Percentiles rank a stretch among this genome's conserved stretches.
Evolutionary conservation across 1,284 basidiomycete species (phyloP).

Genomic region (Phellopilus nigrolimitatus): DNA sequence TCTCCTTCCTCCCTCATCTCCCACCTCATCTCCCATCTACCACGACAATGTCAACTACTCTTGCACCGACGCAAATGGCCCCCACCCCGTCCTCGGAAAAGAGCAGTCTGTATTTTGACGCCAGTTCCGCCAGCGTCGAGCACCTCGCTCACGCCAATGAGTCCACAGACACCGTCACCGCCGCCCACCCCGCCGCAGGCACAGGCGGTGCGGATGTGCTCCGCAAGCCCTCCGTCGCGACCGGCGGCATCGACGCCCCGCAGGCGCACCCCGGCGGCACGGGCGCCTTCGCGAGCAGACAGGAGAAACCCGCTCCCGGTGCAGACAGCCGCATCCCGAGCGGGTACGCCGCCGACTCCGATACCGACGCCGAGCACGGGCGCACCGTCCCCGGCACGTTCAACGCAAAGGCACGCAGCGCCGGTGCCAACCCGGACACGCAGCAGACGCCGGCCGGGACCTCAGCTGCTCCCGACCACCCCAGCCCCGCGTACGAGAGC

Average conservation of each 20-base stretch:
- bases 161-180: conserved; percentile 1
- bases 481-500: conserved; percentile 2
- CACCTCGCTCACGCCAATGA: conserved; percentile 5
- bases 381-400: too few relatives aligned
- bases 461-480: neutral
- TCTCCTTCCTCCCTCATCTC: neutral
- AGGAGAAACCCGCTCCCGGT: neutral
- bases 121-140: conserved; percentile 8
- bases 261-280: neutral
- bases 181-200: neutral
- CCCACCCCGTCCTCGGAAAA: conserved; percentile 17
- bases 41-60: neutral
- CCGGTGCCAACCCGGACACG: neutral
- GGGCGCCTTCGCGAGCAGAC: conserved; percentile 9
- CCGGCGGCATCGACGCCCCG: conserved; percentile 11
- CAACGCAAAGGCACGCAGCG: too few relatives aligned
- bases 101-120: conserved; percentile 20
- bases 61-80: conserved; percentile 1
- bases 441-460: neutral
- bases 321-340: neutral
- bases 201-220: conserved; percentile 14
- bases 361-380: conserved; percentile 3
- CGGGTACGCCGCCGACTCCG: conserved; percentile 4
- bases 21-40: neutral
- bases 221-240: conserved; percentile 15